Evolutionary conservation across 805 yeast genomes (phyloP).

Genomic region (Ogataea ramenticola): DNA sequence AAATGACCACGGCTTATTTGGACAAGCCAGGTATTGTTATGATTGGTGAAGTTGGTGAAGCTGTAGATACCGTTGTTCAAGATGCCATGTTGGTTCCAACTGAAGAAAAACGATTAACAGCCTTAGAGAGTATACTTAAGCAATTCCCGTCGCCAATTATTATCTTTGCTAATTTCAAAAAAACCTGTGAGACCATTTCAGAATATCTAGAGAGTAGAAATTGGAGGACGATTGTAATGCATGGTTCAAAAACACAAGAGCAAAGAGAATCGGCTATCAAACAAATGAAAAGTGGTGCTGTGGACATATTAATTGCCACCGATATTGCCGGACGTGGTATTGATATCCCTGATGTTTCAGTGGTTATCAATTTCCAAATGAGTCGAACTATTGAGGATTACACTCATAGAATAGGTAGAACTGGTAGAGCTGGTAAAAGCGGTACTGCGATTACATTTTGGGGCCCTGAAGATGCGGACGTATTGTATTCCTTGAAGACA

Average conservation of each 20-base stretch:
- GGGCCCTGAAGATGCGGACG: slow-evolving; percentile 45
- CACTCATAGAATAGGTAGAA: slow-evolving; percentile 82
- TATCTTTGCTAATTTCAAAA: slow-evolving; percentile 73
- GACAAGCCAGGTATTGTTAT: slow-evolving; percentile 53
- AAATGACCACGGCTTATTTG: slow-evolving; percentile 56
- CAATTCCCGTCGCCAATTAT: slow-evolving; percentile 53
- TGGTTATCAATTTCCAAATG: slow-evolving; percentile 87
- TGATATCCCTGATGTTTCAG: slow-evolving; percentile 79
- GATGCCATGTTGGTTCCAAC: slow-evolving; percentile 44
- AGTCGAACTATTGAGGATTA: slow-evolving; percentile 64
- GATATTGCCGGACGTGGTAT: slow-evolving; percentile 96
- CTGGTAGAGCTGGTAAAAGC: slow-evolving; percentile 81
- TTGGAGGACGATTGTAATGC: slow-evolving; percentile 54
- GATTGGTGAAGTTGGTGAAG: slow-evolving; percentile 62
- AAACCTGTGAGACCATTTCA: slow-evolving; percentile 61
- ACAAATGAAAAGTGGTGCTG: slow-evolving; percentile 46
- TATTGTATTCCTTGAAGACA: slow-evolving; percentile 43
- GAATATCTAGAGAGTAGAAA: slow-evolving; percentile 39
- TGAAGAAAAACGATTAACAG: slow-evolving; percentile 37
- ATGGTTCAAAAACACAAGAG: slow-evolving; percentile 82
- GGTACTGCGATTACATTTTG: slow-evolving; percentile 77
- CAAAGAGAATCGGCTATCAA: slow-evolving; percentile 74
- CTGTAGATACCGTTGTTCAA: slow-evolving; percentile 65
- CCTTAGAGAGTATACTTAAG: slow-evolving; percentile 32
- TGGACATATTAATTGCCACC: slow-evolving; percentile 74